Evolutionary conservation across 116 monocot genomes (phyloP).

Genomic region (Papilionanthe hybrid): DNA sequence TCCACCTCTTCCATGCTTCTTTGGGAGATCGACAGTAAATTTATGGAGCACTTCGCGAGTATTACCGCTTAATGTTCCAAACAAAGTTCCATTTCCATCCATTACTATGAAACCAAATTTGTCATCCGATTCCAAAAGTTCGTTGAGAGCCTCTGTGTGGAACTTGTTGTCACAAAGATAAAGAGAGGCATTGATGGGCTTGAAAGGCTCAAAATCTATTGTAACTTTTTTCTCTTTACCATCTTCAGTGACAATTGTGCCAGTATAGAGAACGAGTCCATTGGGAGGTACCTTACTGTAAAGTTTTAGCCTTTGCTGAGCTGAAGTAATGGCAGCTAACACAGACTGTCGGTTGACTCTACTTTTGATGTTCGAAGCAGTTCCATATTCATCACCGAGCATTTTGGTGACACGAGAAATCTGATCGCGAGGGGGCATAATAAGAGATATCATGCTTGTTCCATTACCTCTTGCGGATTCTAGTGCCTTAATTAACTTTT

Average conservation of each 20-base stretch:
- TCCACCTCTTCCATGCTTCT: slow-evolving; percentile 32
- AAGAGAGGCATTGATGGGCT: slow-evolving; percentile 11
- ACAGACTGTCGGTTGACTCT: slow-evolving; percentile 30
- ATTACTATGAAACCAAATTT: slow-evolving; percentile 24
- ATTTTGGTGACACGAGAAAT: slow-evolving; percentile 25
- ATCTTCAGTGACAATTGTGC: slow-evolving; percentile 28
- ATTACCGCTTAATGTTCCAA: slow-evolving; percentile 21
- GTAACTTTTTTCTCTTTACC: slow-evolving; percentile 29
- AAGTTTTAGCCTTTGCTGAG: slow-evolving; percentile 29
- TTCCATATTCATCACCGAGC: slow-evolving; percentile 33
- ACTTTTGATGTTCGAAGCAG: slow-evolving; percentile 29
- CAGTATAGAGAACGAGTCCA: slow-evolving; percentile 26
- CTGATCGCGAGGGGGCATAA: slow-evolving; percentile 34
- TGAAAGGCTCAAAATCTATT: slow-evolving; percentile 28
- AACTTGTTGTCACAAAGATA: slow-evolving; percentile 27
- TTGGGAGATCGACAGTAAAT: slow-evolving; percentile 21
- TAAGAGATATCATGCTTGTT: slow-evolving; percentile 29
- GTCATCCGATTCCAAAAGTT: slow-evolving; percentile 22
- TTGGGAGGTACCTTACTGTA: slow-evolving; percentile 29
- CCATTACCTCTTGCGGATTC: slow-evolving; percentile 30
- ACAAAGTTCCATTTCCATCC: slow-evolving; percentile 24
- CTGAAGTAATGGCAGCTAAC: slow-evolving; percentile 23
- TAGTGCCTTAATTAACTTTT: slow-evolving; percentile 24
- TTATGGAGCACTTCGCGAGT: slow-evolving; percentile 22
- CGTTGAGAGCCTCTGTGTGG: slow-evolving; percentile 23